Base-by-base conservation (phyloP, 2,329 filamentous ascomycete genomes). In the Aureobasidium sp. region DNA sequence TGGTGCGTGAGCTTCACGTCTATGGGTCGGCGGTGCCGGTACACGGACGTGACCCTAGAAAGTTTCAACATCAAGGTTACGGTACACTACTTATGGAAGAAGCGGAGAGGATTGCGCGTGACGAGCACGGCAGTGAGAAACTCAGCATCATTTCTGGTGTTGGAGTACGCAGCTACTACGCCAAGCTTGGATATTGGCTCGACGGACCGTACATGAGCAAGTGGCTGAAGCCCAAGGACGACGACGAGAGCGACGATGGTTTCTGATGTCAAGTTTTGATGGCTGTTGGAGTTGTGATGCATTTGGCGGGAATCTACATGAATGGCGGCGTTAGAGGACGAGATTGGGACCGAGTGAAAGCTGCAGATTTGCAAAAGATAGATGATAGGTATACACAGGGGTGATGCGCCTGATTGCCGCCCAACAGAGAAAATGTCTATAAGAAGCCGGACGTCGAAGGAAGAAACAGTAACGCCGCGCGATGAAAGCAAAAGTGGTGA, bases 81-180 rank as follows among this genome's bases (percentile, higher is more conserved):
- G 94, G 94, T 50, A 99, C 94, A 1, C 74, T 99, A 63, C 71
- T 99, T 65, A 99, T 99, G 95, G 93, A 97, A 70, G 93, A 97
- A 76, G 95, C 94, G 0, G 94, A 97, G 77, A 82, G 92, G 55
- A 99, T 99, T 65, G 93, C 95, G 0, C 83, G 90, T 60, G 88
- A 96, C 65, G 94, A 99, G 75, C 94, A 99, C 70, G 89, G 91
- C 6, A 96, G 92, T 67, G 81, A 82, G 63, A 99, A 99, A 80
- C 90, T 99, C 60, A 94, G 90, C 70, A 91, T 99, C 66, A 99
- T 99, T 63, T 96, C 91, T n/a, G 94, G 94, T 31, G 92, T 99
- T 8, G 94, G 94, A 13, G 95, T 97, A 19, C 81, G 94, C 69
- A 95, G 90, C 70, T 99, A 99, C 73, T 99, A 99, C 72, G 86